Base-by-base conservation (phyloP, 306 rosid species). In the Senna siamea region DNA sequence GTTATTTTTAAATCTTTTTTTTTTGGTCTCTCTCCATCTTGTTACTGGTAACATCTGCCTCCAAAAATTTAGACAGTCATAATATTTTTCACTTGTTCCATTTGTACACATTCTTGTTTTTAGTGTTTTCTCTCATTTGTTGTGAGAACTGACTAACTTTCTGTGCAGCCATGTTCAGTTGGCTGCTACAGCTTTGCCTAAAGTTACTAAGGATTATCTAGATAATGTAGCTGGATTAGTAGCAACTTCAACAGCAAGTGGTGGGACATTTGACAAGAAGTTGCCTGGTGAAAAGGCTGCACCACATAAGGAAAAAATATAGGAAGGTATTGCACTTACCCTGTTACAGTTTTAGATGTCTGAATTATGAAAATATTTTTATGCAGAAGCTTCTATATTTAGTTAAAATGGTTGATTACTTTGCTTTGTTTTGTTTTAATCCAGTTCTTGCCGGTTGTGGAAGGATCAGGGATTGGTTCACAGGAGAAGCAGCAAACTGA, bases 181-280 rank as follows among this genome's bases (percentile, higher is more conserved):
- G 76, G 96, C 97, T 70, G 99, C 96, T 5, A 92, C 92, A 64
- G 80, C 93, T 64, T 84, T 94, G 89, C 97, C 99, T 38, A 94
- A 88, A 78, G 70, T 87, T 52, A 72, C 89, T 30, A 92, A 94
- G 82, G 88, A 88, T 52, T 92, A 88, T 70, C 89, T 93, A 7
- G 89, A 94, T 43, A 82, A 70, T 76, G 92, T 88, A 15, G 97
- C 99, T 13, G 97, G 99, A 75, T 43, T 90, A 53, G 99, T 95
- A 40, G 89, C 97, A 85, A 81, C 90, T 65, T 81, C 99, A 26
- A 92, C 97, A 9, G 98, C 97, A 53, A 94, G 98, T 61, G 98
- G 96, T 55, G 99, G 99, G 38, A 94, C 92, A 72, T 94, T 92
- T 76, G 99, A 94, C 82, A 92, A 88, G 85, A 94, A 88, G 81